These are phyloP conservation scores for Jimgerdemannia lactiflua DNA, from an alignment of 192 early-diverging fungal genomes.

Conservation along the genomic window DNA sequence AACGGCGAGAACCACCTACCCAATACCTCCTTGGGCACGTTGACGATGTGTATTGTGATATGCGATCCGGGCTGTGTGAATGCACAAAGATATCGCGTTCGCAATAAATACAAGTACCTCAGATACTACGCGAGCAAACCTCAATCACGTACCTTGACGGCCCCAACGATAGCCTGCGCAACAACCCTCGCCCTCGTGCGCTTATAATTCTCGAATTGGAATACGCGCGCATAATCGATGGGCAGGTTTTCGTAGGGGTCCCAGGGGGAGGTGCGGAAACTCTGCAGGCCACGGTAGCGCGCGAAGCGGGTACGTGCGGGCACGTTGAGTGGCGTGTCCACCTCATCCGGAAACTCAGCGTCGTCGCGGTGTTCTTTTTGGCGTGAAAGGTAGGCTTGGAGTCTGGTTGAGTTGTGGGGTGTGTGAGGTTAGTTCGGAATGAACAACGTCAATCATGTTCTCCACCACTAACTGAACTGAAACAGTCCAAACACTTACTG, in stretches of 20 bases:
- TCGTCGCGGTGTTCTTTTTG: constrained; percentile 69
- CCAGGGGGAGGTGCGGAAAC: constrained; percentile 95
- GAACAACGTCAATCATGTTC: neutral
- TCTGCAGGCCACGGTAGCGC: constrained; percentile 93
- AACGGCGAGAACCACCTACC: constrained; percentile 16
- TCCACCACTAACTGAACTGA: constrained; percentile 22
- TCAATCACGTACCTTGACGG: constrained; percentile 16
- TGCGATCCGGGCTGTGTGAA: constrained; percentile 49
- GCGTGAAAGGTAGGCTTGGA: constrained; percentile 62
- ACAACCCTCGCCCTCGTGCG: constrained; percentile 79
- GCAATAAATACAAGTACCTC: constrained; percentile 11
- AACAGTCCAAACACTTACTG: constrained; percentile 27
- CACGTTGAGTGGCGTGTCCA: constrained; percentile 89
- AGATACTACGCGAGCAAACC: constrained; percentile 13
- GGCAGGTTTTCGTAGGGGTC: constrained; percentile 99
- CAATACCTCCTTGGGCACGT: constrained; percentile 61
- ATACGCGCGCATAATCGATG: constrained; percentile 92
- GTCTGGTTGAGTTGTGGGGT: constrained; percentile 4
- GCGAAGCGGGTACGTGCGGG: constrained; percentile 85
- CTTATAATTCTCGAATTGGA: constrained; percentile 90
- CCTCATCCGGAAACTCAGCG: constrained; percentile 92
- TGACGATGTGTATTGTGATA: constrained; percentile 70
- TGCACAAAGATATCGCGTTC: constrained; percentile 11
- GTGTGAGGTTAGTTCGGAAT: neutral
- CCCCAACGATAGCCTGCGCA: constrained; percentile 43